These are phyloP conservation scores for Metschnikowia amazonensis DNA, from an alignment of 805 yeast genomes.

Conservation along the genomic window DNA sequence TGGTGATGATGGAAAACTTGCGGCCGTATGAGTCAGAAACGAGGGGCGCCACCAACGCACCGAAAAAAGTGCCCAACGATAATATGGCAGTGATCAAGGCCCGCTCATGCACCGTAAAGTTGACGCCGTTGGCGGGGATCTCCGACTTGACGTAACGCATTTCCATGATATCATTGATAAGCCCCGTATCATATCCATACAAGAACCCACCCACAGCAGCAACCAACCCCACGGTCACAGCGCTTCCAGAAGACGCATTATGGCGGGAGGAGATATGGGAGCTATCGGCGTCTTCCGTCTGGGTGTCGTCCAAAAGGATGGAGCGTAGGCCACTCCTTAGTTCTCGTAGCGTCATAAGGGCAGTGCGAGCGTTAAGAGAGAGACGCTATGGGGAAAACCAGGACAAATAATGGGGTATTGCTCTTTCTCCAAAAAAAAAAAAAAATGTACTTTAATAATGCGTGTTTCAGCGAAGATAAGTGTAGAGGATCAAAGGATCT, in stretches of 20 bases:
- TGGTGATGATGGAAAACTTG: constrained; percentile 56
- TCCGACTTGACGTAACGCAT: constrained; percentile 62
- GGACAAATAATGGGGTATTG: not conserved
- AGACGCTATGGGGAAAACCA: not conserved
- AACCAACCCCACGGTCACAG: constrained; percentile 68
- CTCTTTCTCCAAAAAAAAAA: too few relatives aligned
- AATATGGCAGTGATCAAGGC: constrained; percentile 75
- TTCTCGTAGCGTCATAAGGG: constrained; percentile 7
- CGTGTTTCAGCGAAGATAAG: not conserved
- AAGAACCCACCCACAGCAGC: constrained; percentile 91
- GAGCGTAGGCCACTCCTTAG: constrained; percentile 17
- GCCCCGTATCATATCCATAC: constrained; percentile 87
- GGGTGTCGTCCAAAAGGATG: constrained; percentile 32
- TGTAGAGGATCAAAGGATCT: too few relatives aligned
- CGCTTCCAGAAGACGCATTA: constrained; percentile 55
- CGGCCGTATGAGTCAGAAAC: constrained; percentile 73
- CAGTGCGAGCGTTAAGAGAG: not conserved
- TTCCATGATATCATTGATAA: constrained; percentile 73
- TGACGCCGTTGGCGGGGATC: constrained; percentile 45
- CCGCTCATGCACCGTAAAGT: constrained; percentile 58
- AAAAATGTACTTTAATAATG: not conserved
- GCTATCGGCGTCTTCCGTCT: constrained; percentile 33
- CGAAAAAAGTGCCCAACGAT: constrained; percentile 76
- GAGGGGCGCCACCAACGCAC: constrained; percentile 50
- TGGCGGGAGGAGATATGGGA: constrained; percentile 33